These are phyloP conservation scores for Cystobasidiaceae sp. DNA, from an alignment of 1,284 basidiomycete genomes.

Conservation along the genomic window DNA sequence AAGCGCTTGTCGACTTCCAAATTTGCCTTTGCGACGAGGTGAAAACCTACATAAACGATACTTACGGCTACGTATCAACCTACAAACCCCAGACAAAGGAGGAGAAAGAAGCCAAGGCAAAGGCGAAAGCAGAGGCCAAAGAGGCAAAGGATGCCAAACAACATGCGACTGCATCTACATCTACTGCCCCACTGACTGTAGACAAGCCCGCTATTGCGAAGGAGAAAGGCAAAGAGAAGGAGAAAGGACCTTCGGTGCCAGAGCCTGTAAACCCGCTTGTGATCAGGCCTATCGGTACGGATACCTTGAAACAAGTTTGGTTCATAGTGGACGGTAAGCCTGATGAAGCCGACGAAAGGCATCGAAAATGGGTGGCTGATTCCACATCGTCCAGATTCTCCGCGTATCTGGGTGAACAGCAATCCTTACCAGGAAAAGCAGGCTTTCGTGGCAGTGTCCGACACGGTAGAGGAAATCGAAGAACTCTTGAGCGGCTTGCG, in stretches of 20 bases:
- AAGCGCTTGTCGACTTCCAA: conserved; percentile 24
- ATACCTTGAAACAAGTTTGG: conserved; percentile 8
- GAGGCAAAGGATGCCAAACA: no score
- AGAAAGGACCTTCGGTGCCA: not conserved
- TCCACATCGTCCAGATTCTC: conserved; percentile 5
- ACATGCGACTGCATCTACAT: no score
- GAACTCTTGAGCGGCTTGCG: not conserved
- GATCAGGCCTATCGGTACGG: conserved; percentile 19
- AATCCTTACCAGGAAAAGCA: not conserved
- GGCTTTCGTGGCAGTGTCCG: conserved; percentile 22
- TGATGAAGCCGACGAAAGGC: no score
- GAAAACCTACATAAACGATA: conserved; percentile 15
- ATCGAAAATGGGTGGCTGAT: not conserved
- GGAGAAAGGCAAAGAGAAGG: conserved; percentile 26
- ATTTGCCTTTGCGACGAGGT: conserved; percentile 8
- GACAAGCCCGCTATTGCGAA: no score
- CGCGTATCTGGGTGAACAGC: conserved; percentile 22
- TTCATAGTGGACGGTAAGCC: conserved; percentile 21
- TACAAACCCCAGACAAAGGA: conserved; percentile 10
- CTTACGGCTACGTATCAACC: conserved; percentile 14
- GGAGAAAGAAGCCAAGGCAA: conserved; percentile 19
- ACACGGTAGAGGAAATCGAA: conserved; percentile 17
- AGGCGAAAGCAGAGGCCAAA: conserved; percentile 5
- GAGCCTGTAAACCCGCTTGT: conserved; percentile 18
- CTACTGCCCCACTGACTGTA: no score